phyloP scores from a whole-genome alignment of 805 yeast genomes.

The Candida chilensis region DNA sequence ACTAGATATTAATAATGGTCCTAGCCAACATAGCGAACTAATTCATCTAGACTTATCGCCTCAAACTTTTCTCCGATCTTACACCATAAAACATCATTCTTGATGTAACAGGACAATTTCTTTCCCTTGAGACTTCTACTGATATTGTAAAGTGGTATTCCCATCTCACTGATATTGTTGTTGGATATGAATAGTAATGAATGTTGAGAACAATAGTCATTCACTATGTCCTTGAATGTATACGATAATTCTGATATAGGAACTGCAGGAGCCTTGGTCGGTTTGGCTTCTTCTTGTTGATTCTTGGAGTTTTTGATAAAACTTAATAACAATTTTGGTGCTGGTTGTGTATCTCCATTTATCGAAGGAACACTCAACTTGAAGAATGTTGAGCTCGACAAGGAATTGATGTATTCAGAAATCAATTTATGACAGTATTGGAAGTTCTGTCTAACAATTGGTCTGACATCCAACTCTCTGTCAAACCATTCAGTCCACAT shows the following conservation, averaged over 20 bases:
- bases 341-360: background rate
- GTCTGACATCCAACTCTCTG: background rate
- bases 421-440: no score
- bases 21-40: no score
- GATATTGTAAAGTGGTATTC: constrained; percentile 35
- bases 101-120: constrained; percentile 34
- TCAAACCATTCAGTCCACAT: constrained; percentile 14
- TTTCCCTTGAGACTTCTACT: constrained; percentile 18
- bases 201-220: constrained; percentile 43
- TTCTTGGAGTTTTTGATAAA: background rate
- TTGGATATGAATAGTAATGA: constrained; percentile 32
- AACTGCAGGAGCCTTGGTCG: constrained; percentile 18
- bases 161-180: constrained; percentile 23
- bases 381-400: background rate
- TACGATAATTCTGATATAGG: constrained; percentile 32
- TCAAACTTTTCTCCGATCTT: constrained; percentile 19
- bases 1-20: no score
- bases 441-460: background rate
- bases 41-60: constrained; percentile 30
- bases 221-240: constrained; percentile 59
- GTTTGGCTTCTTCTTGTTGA: background rate
- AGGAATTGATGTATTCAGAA: no score
- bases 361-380: background rate
- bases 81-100: constrained; percentile 60
- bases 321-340: background rate